Conservation (phyloP, 345 rosid genomes). For the Aegle marmelos region DNA sequence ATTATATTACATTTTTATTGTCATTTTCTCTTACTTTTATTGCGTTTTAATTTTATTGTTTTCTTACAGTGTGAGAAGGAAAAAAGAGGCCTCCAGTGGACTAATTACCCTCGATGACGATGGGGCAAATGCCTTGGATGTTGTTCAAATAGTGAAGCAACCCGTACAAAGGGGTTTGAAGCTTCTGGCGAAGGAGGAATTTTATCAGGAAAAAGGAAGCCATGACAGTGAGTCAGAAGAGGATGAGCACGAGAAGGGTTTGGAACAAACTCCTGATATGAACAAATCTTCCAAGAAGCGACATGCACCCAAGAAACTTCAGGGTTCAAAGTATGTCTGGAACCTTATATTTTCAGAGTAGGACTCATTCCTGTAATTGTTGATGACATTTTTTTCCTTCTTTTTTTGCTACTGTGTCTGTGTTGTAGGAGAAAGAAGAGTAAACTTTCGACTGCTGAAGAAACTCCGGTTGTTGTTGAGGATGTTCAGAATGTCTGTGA, state of each 20-base stretch:
- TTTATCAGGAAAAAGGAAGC: conserved; percentile 59
- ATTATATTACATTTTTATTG: neutral
- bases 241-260: conserved; percentile 27
- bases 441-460: conserved; percentile 45
- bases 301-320: conserved; percentile 55
- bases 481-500: conserved; percentile 18
- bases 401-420: neutral
- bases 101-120: conserved; percentile 23
- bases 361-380: neutral
- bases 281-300: conserved; percentile 62
- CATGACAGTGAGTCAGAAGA: conserved; percentile 64
- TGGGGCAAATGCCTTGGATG: conserved; percentile 27
- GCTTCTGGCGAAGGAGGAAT: conserved; percentile 69
- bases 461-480: conserved; percentile 19
- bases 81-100: conserved; percentile 31
- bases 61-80: conserved; percentile 60
- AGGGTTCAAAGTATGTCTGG: conserved; percentile 57
- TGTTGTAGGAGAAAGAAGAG: conserved; percentile 65
- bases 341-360: neutral
- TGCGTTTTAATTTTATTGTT: neutral
- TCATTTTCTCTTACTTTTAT: neutral
- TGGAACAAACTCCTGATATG: conserved; percentile 31
- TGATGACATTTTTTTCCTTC: neutral
- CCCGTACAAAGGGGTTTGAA: conserved; percentile 28
- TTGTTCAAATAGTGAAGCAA: conserved; percentile 34